phyloP scores from a whole-genome alignment of 106 monocot genomes.

The Dactylorhiza incarnata region DNA sequence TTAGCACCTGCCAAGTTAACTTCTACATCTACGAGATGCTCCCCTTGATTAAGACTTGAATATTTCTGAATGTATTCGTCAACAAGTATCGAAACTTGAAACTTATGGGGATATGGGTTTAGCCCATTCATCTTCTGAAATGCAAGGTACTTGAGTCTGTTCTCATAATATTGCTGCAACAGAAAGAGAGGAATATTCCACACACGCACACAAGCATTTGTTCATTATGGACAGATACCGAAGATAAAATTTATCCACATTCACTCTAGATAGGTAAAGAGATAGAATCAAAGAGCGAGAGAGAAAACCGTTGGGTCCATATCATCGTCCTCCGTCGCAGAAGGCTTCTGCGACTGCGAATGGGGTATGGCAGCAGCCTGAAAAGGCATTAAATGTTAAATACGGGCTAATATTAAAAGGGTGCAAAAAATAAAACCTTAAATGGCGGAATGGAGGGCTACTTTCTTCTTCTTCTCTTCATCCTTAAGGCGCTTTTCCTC shows the following conservation, averaged over 20 bases:
- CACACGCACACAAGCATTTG: neutral
- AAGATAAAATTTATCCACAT: no score
- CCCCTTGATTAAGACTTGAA: slow-evolving; percentile 47
- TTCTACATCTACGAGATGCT: slow-evolving; percentile 54
- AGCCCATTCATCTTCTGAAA: slow-evolving; percentile 33
- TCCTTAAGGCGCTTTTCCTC: slow-evolving; percentile 42
- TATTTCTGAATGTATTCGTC: slow-evolving; percentile 55
- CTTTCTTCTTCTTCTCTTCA: slow-evolving; percentile 52
- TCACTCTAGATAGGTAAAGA: neutral
- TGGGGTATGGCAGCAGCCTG: slow-evolving; percentile 21
- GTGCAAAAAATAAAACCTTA: neutral
- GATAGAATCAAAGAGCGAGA: neutral
- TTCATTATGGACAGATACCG: no score
- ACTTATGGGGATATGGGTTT: slow-evolving; percentile 90
- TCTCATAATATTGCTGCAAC: slow-evolving; percentile 83
- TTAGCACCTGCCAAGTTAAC: slow-evolving; percentile 63
- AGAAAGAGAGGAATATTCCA: neutral
- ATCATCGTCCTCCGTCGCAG: slow-evolving; percentile 63
- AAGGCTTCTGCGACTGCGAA: slow-evolving; percentile 25
- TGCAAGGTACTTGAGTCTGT: slow-evolving; percentile 55
- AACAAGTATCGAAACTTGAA: slow-evolving; percentile 44
- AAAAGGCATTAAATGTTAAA: neutral
- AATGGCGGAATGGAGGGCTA: neutral
- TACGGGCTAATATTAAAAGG: neutral
- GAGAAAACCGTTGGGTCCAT: slow-evolving; percentile 63